Base-by-base conservation (phyloP, 192 early-diverging fungal species). In the Pilaira anomala region DNA sequence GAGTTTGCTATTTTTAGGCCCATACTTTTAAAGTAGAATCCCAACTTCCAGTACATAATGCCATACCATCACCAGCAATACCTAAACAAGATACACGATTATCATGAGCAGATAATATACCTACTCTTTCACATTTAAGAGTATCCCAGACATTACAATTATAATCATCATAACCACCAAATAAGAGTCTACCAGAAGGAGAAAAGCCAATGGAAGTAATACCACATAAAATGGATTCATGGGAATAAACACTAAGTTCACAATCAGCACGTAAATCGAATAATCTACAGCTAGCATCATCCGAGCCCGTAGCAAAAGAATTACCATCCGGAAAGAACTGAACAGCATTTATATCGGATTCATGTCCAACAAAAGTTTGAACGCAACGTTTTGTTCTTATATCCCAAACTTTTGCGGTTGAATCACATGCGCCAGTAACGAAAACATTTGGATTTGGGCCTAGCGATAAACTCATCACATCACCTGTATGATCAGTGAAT, bases 71-170 rank as follows among this genome's bases (percentile, higher is more conserved):
- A 53, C 88, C 89, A 12, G 93, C 90, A 9, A 99, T 93, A 42
- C 97, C 97, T 36, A 99, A 75, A 74, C 97, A 99, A 58, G 89
- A 91, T 24, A 99, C 95, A 26, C 96, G 85, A 80, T 98, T 99
- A 55, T 97, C 96, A 73, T 99, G 97, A 40, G 87, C 89, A 41
- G 90, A 88, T 63, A 99, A 68, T 7, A 95, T 94, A 39, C 93
- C 93, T 14, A 98, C 93, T 50, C 96, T 81, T 54, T 97, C 90
- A 48, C 94, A 92, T 78, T 96, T 94, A 41, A 99, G 83, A 26
- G 95, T 96, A 76, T 99, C 97, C 97, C 97, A 99, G 6, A 98
- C 96, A 62, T 98, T 96, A 85, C 94, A 97, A 81, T 97, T 98
- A 77, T 95, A 98, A 71, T 99, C 96, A 70, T 99, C 97, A 64